Evolutionary conservation across 176 grass and related monocot species (phyloP).

Genomic region (Pharus latifolius): DNA sequence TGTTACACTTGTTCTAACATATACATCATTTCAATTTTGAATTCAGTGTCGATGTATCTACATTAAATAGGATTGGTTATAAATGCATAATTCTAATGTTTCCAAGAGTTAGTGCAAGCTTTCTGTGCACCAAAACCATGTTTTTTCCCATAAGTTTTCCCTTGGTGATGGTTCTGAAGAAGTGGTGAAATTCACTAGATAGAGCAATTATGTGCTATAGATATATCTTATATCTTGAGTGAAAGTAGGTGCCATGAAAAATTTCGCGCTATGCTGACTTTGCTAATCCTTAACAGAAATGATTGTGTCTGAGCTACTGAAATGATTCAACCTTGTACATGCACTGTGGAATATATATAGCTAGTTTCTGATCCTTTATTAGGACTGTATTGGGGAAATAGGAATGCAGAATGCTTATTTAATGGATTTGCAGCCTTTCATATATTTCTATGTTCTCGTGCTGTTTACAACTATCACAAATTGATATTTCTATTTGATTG

Average conservation of each 20-base stretch:
- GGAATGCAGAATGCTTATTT: not conserved
- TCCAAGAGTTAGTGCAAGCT: not conserved
- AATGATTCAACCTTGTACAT: slow-evolving; percentile 10
- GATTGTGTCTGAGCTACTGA: not conserved
- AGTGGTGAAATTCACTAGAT: not conserved
- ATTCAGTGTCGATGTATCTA: not conserved
- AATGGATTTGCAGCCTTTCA: not conserved
- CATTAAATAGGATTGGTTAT: not conserved
- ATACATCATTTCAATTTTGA: too few relatives aligned
- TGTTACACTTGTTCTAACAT: too few relatives aligned
- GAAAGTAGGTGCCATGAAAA: not conserved
- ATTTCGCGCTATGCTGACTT: not conserved
- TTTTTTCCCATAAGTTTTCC: not conserved
- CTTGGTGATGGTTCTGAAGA: not conserved
- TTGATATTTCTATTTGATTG: slow-evolving; percentile 5
- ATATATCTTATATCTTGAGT: not conserved
- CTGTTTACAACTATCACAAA: not conserved
- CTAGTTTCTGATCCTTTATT: not conserved
- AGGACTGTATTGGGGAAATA: not conserved
- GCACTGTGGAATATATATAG: not conserved
- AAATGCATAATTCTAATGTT: not conserved
- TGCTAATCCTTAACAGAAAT: slow-evolving; percentile 4
- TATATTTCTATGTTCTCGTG: not conserved
- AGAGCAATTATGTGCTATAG: not conserved
- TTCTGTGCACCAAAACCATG: not conserved